Evolutionary conservation across 1,139 yeast genomes (phyloP).

Genomic region (Protomyces arabidopsidicola): DNA sequence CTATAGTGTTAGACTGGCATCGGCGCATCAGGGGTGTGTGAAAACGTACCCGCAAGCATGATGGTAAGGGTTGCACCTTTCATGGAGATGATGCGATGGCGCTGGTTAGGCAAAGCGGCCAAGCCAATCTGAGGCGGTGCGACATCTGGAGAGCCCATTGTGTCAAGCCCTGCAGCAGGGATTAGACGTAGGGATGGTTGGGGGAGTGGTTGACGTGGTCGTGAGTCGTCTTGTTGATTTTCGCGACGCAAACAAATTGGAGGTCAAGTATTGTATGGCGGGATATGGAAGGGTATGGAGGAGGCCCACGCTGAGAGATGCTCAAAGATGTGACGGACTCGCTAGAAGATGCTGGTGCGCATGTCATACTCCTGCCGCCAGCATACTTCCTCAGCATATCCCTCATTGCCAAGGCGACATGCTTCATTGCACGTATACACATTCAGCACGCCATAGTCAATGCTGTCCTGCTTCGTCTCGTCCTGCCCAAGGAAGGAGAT

Average conservation of each 20-base stretch:
- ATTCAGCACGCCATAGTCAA: conserved; percentile 28
- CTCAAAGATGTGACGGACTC: neutral
- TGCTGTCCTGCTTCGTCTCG: conserved; percentile 17
- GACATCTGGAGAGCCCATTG: conserved; percentile 16
- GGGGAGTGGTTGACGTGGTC: neutral
- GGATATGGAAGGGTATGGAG: neutral
- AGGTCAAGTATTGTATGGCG: neutral
- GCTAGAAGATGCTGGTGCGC: conserved; percentile 22
- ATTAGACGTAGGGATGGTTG: neutral
- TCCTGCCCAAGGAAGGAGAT: conserved; percentile 23
- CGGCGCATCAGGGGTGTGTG: conserved; percentile 59
- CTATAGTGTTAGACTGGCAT: conserved; percentile 45
- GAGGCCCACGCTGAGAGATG: neutral
- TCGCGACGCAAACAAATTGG: neutral
- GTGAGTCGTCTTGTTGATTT: neutral
- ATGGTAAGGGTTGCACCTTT: conserved; percentile 85
- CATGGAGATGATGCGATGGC: conserved; percentile 82
- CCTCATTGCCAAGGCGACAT: conserved; percentile 18
- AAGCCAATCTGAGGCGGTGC: conserved; percentile 55
- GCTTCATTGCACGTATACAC: conserved; percentile 28
- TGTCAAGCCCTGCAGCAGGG: neutral
- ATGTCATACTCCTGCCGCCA: conserved; percentile 22
- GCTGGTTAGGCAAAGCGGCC: conserved; percentile 86
- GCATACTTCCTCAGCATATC: conserved; percentile 13
- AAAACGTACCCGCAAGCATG: conserved; percentile 78